Conservation (phyloP, 2,329 filamentous ascomycete genomes). For the Akanthomyces uredinophilus region DNA sequence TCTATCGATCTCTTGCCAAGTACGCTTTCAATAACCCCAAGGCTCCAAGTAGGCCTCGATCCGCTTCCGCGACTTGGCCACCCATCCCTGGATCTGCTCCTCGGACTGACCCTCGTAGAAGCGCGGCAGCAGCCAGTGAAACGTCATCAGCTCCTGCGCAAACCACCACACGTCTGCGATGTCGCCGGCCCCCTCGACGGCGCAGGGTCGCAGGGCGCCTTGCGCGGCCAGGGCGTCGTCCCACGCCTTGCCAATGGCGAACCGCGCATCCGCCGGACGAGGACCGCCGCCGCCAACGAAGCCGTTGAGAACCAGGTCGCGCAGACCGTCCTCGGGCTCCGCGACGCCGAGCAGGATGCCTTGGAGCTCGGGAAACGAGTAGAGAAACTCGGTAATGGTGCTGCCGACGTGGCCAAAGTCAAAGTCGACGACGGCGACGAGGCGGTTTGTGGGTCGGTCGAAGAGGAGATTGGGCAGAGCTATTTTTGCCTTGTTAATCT, state of each 20-base stretch:
- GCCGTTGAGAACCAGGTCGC: conserved; percentile 2
- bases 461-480: conserved; percentile 10
- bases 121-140: conserved; percentile 12
- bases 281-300: background rate
- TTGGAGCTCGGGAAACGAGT: conserved; percentile 8
- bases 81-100: background rate
- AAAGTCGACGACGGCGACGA: conserved; percentile 5
- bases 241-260: conserved; percentile 5
- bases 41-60: conserved; percentile 4
- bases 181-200: background rate
- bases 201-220: background rate
- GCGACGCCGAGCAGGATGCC: conserved; percentile 1
- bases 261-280: background rate
- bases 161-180: conserved; percentile 13
- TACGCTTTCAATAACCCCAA: conserved; percentile 1
- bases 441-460: background rate
- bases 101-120: background rate
- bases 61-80: background rate
- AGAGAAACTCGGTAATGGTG: conserved; percentile 1
- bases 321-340: background rate
- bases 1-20: too few relatives aligned
- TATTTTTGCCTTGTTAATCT: background rate
- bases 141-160: conserved; percentile 10
- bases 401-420: conserved; percentile 11
- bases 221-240: background rate